phyloP scores from a whole-genome alignment of 192 early-diverging fungal genomes.

The Coemansia sp. region DNA sequence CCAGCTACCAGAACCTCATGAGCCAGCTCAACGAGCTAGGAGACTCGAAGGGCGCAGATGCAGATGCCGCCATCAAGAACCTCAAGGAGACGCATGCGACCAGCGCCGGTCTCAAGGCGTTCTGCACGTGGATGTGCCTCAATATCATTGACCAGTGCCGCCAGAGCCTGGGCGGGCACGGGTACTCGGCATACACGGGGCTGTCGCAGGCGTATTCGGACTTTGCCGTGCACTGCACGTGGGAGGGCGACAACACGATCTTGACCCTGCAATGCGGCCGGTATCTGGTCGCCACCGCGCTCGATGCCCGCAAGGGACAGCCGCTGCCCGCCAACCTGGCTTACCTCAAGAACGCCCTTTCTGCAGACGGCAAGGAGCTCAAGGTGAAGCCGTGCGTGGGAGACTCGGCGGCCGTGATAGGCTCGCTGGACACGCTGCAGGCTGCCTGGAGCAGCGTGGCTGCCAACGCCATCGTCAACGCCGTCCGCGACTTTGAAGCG shows the following conservation, averaged over 20 bases:
- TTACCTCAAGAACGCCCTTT: conserved; percentile 66
- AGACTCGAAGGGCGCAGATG: conserved; percentile 58
- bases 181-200: conserved; percentile 90
- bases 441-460: conserved; percentile 80
- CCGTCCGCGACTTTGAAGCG: conserved; percentile 74
- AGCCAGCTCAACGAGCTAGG: conserved; percentile 65
- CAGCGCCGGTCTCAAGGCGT: conserved; percentile 87
- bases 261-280: conserved; percentile 84
- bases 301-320: conserved; percentile 71
- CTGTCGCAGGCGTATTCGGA: conserved; percentile 81
- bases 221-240: conserved; percentile 88
- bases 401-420: conserved; percentile 25
- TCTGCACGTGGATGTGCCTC: conserved; percentile 89
- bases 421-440: conserved; percentile 62
- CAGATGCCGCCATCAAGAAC: conserved; percentile 62
- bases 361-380: conserved; percentile 23
- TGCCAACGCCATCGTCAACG: conserved; percentile 78
- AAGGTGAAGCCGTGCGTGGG: conserved; percentile 23
- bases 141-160: conserved; percentile 90
- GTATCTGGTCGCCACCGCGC: conserved; percentile 73
- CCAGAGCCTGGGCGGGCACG: conserved; percentile 88
- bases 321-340: conserved; percentile 71
- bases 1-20: conserved; percentile 79
- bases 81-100: conserved; percentile 92
- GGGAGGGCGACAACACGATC: conserved; percentile 92